Percentiles rank a stretch among this genome's conserved stretches.
Conservation (phyloP, 768 basidiomycete genomes). For the Mrakia hoshinonis region DNA sequence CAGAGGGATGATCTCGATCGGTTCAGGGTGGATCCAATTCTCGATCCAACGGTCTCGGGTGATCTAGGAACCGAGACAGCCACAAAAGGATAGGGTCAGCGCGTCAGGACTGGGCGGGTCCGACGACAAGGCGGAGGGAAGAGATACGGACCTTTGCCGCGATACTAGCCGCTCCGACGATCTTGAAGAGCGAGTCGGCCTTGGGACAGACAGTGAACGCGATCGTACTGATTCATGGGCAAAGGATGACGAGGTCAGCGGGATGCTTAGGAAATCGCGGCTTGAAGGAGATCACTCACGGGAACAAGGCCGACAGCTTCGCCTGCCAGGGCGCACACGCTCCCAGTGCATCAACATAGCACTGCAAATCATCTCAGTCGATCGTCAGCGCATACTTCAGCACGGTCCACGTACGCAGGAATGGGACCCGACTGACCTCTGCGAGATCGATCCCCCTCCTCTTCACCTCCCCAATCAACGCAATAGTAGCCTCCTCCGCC, state of each 20-base stretch:
- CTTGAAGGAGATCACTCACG: constrained; percentile 36
- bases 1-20: neutral
- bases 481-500: constrained; percentile 78
- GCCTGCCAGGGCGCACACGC: constrained; percentile 74
- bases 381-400: neutral
- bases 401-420: neutral
- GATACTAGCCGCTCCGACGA: constrained; percentile 95
- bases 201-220: constrained; percentile 81
- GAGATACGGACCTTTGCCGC: constrained; percentile 73
- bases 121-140: neutral
- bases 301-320: constrained; percentile 71
- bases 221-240: constrained; percentile 46
- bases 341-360: constrained; percentile 92
- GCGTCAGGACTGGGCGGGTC: neutral
- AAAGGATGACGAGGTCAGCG: neutral
- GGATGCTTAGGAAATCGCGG: neutral
- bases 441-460: constrained; percentile 67
- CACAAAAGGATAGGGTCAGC: neutral
- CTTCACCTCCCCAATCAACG: constrained; percentile 77
- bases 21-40: constrained; percentile 29
- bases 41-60: constrained; percentile 28
- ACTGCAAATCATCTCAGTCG: constrained; percentile 44
- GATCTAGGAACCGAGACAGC: constrained; percentile 2
- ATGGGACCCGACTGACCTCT: constrained; percentile 47
- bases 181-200: constrained; percentile 92